Conservation (phyloP, 2,329 filamentous ascomycete species). For the Hymenoscyphus occultus region DNA sequence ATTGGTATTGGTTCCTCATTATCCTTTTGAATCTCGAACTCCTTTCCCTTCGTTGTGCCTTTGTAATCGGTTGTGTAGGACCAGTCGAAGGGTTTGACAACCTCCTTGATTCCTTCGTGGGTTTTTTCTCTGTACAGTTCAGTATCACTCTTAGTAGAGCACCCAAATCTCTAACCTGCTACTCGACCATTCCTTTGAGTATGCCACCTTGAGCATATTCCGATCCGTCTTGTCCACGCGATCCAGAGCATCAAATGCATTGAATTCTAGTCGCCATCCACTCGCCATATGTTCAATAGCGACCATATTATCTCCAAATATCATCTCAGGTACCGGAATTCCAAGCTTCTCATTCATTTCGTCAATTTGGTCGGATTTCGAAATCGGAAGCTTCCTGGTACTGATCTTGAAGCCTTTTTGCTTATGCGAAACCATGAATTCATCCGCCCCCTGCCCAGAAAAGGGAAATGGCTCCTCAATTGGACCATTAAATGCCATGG, state of each 20-base stretch:
- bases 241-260: slow-evolving; percentile 83
- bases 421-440: slow-evolving; percentile 54
- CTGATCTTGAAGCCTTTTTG: slow-evolving; percentile 71
- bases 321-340: slow-evolving; percentile 96
- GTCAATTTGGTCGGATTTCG: slow-evolving; percentile 88
- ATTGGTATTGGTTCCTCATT: slow-evolving; percentile 63
- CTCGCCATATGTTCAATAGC: slow-evolving; percentile 68
- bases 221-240: slow-evolving; percentile 89
- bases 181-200: slow-evolving; percentile 80
- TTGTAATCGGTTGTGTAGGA: slow-evolving; percentile 89
- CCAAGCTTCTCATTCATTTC: slow-evolving; percentile 73
- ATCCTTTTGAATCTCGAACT: slow-evolving; percentile 25
- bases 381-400: slow-evolving; percentile 89
- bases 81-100: slow-evolving; percentile 97
- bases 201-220: slow-evolving; percentile 88
- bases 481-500: slow-evolving; percentile 35
- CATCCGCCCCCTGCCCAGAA: slow-evolving; percentile 44
- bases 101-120: slow-evolving; percentile 82
- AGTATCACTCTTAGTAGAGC: slow-evolving; percentile 2
- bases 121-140: slow-evolving; percentile 64
- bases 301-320: slow-evolving; percentile 93
- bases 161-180: slow-evolving; percentile 35
- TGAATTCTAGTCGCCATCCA: slow-evolving; percentile 80
- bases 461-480: slow-evolving; percentile 54
- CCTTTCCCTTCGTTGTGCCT: slow-evolving; percentile 53